A percentile compares a stretch with the other conserved stretches of the same genome.
These are phyloP conservation scores for Elaeagnus macrophylla DNA, from an alignment of 306 rosid genomes.

Conservation along the genomic window DNA sequence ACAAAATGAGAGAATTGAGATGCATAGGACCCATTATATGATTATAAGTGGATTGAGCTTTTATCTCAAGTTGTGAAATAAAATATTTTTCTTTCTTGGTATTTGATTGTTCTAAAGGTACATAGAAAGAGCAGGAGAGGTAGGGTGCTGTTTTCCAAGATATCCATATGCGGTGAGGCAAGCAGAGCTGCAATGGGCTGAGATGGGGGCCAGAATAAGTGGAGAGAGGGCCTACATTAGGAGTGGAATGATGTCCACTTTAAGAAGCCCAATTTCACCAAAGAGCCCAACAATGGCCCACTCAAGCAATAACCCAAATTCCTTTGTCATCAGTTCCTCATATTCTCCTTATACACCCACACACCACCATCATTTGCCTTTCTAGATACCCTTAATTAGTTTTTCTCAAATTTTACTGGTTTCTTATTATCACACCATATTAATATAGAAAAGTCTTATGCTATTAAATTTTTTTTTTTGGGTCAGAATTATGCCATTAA, in stretches of 20 bases:
- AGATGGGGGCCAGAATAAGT: slow-evolving; percentile 60
- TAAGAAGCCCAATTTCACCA: too few species aligned
- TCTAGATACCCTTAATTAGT: slow-evolving; percentile 7
- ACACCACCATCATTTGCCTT: slow-evolving; percentile 28
- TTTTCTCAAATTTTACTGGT: too few species aligned
- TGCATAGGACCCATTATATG: too few species aligned
- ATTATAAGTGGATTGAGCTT: too few species aligned
- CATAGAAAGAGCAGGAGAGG: slow-evolving; percentile 24
- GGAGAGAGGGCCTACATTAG: slow-evolving; percentile 30
- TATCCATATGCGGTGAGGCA: slow-evolving; percentile 47
- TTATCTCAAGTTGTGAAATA: too few species aligned
- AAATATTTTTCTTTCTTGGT: too few species aligned
- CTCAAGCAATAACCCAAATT: slow-evolving; percentile 17
- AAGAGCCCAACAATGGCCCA: too few species aligned
- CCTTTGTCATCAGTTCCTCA: slow-evolving; percentile 38
- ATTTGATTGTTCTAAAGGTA: slow-evolving; percentile 29
- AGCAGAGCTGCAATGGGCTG: slow-evolving; percentile 66
- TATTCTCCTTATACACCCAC: slow-evolving; percentile 32
- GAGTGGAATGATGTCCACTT: slow-evolving; percentile 10
- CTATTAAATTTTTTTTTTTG: not conserved
- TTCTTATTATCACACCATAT: not conserved
- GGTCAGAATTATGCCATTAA: too few species aligned
- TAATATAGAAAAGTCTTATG: not conserved
- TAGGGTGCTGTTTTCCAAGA: slow-evolving; percentile 46
- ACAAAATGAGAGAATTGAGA: too few species aligned